A percentile compares a stretch with the other conserved stretches of the same genome.
These are phyloP conservation scores for Ambrosiella xylebori DNA, from an alignment of 2,329 filamentous ascomycete genomes.

Conservation along the genomic window DNA sequence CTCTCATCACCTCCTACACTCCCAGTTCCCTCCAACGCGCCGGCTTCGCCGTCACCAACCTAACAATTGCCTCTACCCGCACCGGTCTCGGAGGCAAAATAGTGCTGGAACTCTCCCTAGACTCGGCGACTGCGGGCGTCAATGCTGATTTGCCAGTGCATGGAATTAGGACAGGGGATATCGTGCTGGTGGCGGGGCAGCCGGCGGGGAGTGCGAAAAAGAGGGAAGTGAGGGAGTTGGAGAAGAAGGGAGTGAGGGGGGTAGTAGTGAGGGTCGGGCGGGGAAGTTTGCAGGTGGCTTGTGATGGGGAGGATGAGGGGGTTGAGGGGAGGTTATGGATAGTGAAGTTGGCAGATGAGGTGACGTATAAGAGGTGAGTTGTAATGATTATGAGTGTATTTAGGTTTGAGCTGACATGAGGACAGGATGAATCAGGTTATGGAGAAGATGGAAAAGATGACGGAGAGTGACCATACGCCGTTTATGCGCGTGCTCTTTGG, in stretches of 20 bases:
- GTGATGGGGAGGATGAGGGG: conserved; percentile 30
- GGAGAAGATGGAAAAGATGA: conserved; percentile 40
- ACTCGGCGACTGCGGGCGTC: conserved; percentile 43
- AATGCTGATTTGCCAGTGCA: conserved; percentile 48
- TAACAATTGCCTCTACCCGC: conserved; percentile 55
- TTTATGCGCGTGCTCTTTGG: conserved; percentile 49
- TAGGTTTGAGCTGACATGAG: conserved; percentile 1
- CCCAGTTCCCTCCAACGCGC: conserved; percentile 55
- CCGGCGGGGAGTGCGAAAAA: conserved; percentile 55
- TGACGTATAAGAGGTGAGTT: conserved; percentile 40
- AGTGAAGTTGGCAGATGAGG: conserved; percentile 51
- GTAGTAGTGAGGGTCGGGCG: conserved; percentile 51
- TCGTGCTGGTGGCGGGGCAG: conserved; percentile 61
- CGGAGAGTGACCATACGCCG: conserved; percentile 37
- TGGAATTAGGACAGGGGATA: conserved; percentile 59
- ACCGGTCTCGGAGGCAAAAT: conserved; percentile 87
- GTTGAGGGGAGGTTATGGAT: conserved; percentile 39
- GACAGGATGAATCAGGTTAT: conserved; percentile 42
- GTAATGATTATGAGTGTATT: background rate
- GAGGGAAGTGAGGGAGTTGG: conserved; percentile 52
- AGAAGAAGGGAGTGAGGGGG: conserved; percentile 49
- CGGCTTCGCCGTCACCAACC: conserved; percentile 63
- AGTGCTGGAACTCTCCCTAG: conserved; percentile 61
- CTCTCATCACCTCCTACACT: conserved; percentile 48
- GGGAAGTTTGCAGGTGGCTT: conserved; percentile 44